Conservation (phyloP, 108 stramenopile species). For the Schizochytrium sp. region DNA sequence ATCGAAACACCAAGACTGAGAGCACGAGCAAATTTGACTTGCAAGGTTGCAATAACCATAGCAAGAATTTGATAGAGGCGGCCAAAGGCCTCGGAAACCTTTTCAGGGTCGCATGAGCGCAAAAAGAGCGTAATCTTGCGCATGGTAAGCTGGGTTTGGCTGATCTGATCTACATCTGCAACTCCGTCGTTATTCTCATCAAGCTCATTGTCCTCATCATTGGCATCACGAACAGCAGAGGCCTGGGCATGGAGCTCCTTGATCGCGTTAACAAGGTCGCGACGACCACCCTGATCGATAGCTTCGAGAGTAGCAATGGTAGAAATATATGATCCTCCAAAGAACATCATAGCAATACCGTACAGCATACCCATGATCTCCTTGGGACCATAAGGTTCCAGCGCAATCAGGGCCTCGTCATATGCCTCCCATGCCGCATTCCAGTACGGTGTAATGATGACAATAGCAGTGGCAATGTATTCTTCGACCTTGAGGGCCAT, state of each 20-base stretch:
- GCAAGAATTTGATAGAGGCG: constrained; percentile 79
- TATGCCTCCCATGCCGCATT: constrained; percentile 9
- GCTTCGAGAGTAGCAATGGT: constrained; percentile 92
- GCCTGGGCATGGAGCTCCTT: constrained; percentile 79
- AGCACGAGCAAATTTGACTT: constrained; percentile 86
- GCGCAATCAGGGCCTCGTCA: too few species aligned
- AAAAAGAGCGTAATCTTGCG: constrained; percentile 88
- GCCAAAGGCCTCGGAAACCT: constrained; percentile 62
- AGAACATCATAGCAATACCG: constrained; percentile 91
- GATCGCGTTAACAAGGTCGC: constrained; percentile 79
- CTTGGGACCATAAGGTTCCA: constrained; percentile 39
- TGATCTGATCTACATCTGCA: constrained; percentile 82
- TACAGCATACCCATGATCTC: constrained; percentile 55
- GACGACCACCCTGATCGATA: constrained; percentile 84
- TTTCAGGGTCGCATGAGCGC: constrained; percentile 87
- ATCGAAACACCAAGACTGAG: constrained; percentile 88
- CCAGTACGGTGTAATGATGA: neutral
- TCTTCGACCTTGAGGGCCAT: neutral
- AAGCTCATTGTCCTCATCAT: constrained; percentile 86
- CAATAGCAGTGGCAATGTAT: neutral
- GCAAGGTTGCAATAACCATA: constrained; percentile 88
- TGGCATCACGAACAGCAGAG: constrained; percentile 81
- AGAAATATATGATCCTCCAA: constrained; percentile 90
- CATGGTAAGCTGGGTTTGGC: constrained; percentile 76
- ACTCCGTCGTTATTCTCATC: constrained; percentile 87